Percentiles rank a stretch among this genome's conserved stretches.
phyloP scores from a whole-genome alignment of 1,139 yeast species.

The Protomyces pachydermus region DNA sequence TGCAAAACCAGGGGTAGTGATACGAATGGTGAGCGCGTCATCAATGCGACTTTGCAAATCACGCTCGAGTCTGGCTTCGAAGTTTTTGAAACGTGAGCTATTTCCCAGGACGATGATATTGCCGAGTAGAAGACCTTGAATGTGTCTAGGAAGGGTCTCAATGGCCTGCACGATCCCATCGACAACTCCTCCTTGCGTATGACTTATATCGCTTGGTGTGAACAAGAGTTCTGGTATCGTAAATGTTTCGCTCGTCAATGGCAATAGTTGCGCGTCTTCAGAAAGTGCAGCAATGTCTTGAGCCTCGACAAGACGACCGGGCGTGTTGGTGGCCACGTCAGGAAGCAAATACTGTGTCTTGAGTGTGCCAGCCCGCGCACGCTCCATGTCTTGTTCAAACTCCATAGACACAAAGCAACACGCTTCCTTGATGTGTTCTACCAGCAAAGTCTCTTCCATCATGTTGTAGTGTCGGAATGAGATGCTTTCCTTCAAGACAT shows the following conservation, averaged over 20 bases:
- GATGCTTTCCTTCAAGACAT: slow-evolving; percentile 72
- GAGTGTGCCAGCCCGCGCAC: slow-evolving; percentile 12
- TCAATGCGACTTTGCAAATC: slow-evolving; percentile 26
- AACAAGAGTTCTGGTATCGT: slow-evolving; percentile 80
- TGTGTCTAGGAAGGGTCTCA: slow-evolving; percentile 63
- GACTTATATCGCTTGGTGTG: slow-evolving; percentile 78
- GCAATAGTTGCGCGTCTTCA: slow-evolving; percentile 50
- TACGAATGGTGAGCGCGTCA: neutral
- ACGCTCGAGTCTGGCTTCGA: slow-evolving; percentile 46
- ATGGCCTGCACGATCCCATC: slow-evolving; percentile 72
- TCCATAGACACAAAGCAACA: slow-evolving; percentile 69
- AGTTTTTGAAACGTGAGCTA: slow-evolving; percentile 63
- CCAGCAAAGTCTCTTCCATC: slow-evolving; percentile 79
- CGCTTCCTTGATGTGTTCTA: slow-evolving; percentile 78
- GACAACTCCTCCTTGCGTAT: slow-evolving; percentile 64
- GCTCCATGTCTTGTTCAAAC: slow-evolving; percentile 54
- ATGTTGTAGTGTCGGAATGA: slow-evolving; percentile 92
- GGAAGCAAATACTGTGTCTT: slow-evolving; percentile 69
- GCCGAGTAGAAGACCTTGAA: slow-evolving; percentile 71
- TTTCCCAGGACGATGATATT: slow-evolving; percentile 85
- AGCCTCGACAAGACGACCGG: slow-evolving; percentile 43
- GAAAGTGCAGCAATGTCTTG: slow-evolving; percentile 35
- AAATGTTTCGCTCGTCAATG: slow-evolving; percentile 76
- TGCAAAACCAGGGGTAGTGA: slow-evolving; percentile 1
- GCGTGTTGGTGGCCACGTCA: slow-evolving; percentile 54